A percentile compares a stretch with the other conserved stretches of the same genome.
Conservation (phyloP, 129 eudicot species). For the Helianthus annuus region DNA sequence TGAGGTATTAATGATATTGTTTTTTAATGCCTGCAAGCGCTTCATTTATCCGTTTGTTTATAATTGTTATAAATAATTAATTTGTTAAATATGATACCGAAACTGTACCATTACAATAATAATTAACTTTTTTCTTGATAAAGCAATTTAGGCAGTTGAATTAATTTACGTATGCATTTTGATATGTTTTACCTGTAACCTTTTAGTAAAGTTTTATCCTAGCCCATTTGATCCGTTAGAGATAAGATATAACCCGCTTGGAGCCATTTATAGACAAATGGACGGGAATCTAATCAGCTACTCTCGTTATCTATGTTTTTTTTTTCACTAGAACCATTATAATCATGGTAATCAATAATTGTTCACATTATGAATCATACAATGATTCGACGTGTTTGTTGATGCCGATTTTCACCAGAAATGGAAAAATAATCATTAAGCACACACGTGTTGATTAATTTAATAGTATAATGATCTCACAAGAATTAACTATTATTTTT, state of each 20-base stretch:
- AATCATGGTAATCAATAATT: background rate
- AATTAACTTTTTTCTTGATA: background rate
- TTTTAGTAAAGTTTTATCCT: background rate
- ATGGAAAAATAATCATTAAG: slow-evolving; percentile 13
- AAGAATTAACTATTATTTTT: background rate
- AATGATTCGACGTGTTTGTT: background rate
- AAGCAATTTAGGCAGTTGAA: slow-evolving; percentile 3
- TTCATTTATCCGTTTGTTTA: background rate
- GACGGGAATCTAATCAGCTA: background rate
- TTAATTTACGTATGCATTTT: background rate
- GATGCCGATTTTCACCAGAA: background rate
- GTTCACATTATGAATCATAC: background rate
- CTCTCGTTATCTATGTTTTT: background rate
- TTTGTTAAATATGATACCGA: background rate
- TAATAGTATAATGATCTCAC: slow-evolving; percentile 8
- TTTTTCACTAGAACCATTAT: background rate
- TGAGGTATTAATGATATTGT: slow-evolving; percentile 40
- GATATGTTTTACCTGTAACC: background rate
- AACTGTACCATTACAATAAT: background rate
- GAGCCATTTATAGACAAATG: background rate
- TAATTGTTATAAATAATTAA: background rate
- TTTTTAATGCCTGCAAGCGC: background rate
- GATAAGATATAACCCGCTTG: too few relatives aligned
- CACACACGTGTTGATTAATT: slow-evolving; percentile 4
- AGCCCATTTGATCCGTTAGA: too few relatives aligned